Percentiles rank a stretch among this genome's conserved stretches.
Evolutionary conservation across 208 protist species (phyloP).

Genomic region (Leishmania tarentolae): DNA sequence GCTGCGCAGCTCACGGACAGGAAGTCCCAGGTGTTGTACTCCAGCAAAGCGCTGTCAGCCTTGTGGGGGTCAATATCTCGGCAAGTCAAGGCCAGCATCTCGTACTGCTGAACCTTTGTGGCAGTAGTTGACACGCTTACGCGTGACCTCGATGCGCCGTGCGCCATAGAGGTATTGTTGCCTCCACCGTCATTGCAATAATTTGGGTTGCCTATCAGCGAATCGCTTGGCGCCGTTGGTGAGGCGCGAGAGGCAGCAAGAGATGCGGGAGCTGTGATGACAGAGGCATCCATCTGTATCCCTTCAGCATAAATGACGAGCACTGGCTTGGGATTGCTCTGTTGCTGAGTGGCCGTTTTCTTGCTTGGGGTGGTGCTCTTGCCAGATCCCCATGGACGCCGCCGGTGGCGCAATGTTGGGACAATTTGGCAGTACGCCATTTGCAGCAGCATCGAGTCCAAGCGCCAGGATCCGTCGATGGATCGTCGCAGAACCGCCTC

Average conservation of each 20-base stretch:
- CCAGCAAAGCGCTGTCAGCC: conserved; percentile 41
- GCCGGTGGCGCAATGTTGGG: conserved; percentile 69
- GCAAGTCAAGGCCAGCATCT: conserved; percentile 73
- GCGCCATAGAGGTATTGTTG: conserved; percentile 11
- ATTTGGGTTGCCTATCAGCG: conserved; percentile 19
- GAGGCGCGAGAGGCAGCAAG: not conserved
- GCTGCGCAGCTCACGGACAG: conserved; percentile 41
- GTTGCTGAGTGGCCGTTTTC: not conserved
- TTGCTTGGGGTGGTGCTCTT: not conserved
- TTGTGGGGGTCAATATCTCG: conserved; percentile 46
- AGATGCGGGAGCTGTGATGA: conserved; percentile 10
- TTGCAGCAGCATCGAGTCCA: conserved; percentile 61
- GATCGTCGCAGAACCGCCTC: conserved; percentile 59
- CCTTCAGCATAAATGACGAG: conserved; percentile 70
- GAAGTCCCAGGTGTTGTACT: conserved; percentile 80
- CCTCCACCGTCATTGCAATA: conserved; percentile 11
- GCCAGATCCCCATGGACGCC: conserved; percentile 26
- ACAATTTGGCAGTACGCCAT: conserved; percentile 61
- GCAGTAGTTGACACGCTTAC: conserved; percentile 18
- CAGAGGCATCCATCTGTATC: conserved; percentile 42
- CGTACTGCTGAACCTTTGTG: conserved; percentile 73
- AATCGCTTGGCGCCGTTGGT: not conserved
- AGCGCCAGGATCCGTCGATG: conserved; percentile 62
- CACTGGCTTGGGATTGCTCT: conserved; percentile 25
- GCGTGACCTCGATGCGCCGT: conserved; percentile 20